phyloP scores from a whole-genome alignment of 352 stramenopile species.

The Elongisporangium anandrum region DNA sequence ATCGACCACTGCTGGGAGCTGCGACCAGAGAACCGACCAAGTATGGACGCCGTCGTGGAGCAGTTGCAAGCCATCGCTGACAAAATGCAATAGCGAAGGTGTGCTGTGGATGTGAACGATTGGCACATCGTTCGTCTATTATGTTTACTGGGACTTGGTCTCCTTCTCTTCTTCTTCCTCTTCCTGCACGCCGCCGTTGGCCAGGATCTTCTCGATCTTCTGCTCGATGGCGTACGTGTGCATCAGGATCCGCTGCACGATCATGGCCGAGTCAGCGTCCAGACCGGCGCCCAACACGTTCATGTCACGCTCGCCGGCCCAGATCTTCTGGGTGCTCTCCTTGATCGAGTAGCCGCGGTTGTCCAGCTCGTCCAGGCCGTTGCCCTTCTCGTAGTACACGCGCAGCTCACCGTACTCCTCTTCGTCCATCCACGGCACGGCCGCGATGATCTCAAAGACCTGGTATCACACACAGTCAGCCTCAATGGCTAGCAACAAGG shows the following conservation, averaged over 20 bases:
- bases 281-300: conserved; percentile 36
- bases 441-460: conserved; percentile 63
- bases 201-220: conserved; percentile 47
- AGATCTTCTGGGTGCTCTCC: conserved; percentile 46
- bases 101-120: too few relatives aligned
- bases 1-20: background rate
- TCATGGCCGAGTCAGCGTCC: conserved; percentile 56
- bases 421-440: conserved; percentile 63
- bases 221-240: conserved; percentile 61
- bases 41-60: background rate
- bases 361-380: conserved; percentile 63
- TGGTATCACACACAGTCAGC: background rate
- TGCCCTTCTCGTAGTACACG: conserved; percentile 55
- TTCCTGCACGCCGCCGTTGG: conserved; percentile 11
- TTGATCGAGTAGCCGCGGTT: conserved; percentile 49
- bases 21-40: background rate
- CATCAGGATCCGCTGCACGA: conserved; percentile 72
- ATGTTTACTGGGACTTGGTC: background rate
- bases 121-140: background rate
- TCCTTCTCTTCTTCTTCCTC: conserved; percentile 9
- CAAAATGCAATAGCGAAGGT: background rate
- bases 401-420: conserved; percentile 55
- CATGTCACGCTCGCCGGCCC: conserved; percentile 64
- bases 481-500: background rate
- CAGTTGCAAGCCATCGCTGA: background rate